Conservation (phyloP, 352 stramenopile genomes). For the Phytophthora litchii region DNA sequence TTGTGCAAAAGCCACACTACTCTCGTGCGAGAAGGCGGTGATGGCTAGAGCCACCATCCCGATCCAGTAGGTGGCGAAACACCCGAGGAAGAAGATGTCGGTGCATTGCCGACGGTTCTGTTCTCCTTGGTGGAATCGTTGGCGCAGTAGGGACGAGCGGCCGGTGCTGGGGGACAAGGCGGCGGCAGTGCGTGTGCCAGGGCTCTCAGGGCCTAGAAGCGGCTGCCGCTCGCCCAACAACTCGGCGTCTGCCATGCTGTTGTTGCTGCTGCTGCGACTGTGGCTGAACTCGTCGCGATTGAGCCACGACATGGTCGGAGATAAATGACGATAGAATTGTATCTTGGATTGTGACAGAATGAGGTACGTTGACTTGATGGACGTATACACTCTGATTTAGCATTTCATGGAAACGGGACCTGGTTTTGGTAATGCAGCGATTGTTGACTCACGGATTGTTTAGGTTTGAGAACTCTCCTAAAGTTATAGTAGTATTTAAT, state of each 20-base stretch:
- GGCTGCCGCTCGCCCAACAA: constrained; percentile 48
- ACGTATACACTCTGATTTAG: constrained; percentile 13
- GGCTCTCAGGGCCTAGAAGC: constrained; percentile 33
- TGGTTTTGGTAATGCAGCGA: not conserved
- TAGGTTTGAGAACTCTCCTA: too few species aligned
- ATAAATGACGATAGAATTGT: constrained; percentile 8
- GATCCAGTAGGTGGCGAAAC: constrained; percentile 75
- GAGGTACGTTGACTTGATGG: constrained; percentile 10
- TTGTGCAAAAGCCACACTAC: constrained; percentile 66
- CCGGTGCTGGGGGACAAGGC: constrained; percentile 61
- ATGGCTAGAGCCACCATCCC: constrained; percentile 77
- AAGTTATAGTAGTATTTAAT: too few species aligned
- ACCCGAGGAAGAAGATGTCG: constrained; percentile 57
- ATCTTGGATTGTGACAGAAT: constrained; percentile 11
- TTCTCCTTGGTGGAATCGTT: constrained; percentile 40
- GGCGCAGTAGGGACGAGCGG: constrained; percentile 41
- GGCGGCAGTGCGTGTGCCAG: constrained; percentile 33
- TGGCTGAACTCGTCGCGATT: constrained; percentile 24
- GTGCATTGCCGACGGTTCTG: constrained; percentile 58
- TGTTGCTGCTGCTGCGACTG: constrained; percentile 13
- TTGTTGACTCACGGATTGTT: constrained; percentile 10
- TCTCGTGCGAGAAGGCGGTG: constrained; percentile 71
- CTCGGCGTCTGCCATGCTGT: constrained; percentile 22
- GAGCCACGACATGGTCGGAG: constrained; percentile 11
- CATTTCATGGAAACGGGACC: not conserved